phyloP scores from a whole-genome alignment of 305 asterid species.

The Fraxinus dipetala region DNA sequence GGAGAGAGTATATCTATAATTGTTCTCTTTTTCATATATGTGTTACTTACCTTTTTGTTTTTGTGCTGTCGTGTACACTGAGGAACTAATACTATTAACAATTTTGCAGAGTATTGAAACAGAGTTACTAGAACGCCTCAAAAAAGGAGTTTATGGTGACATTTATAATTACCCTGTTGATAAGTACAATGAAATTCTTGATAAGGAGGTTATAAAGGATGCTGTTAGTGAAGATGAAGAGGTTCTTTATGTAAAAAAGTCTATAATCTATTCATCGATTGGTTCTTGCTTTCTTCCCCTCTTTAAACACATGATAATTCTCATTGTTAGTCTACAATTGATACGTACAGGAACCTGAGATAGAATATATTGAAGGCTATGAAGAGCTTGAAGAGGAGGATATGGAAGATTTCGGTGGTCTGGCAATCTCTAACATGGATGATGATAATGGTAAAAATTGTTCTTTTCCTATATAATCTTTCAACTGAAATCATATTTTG shows the following conservation, averaged over 20 bases:
- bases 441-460: slow-evolving; percentile 41
- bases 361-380: slow-evolving; percentile 81
- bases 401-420: slow-evolving; percentile 68
- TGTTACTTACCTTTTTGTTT: neutral
- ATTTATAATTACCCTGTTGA: slow-evolving; percentile 60
- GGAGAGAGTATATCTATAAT: slow-evolving; percentile 48
- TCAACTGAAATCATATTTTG: neutral
- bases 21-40: neutral
- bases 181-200: slow-evolving; percentile 58
- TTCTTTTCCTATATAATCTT: neutral
- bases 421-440: slow-evolving; percentile 32
- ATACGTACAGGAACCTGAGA: slow-evolving; percentile 49
- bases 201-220: slow-evolving; percentile 38
- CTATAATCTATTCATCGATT: neutral
- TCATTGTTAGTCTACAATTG: slow-evolving; percentile 15
- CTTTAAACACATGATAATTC: slow-evolving; percentile 2
- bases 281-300: neutral
- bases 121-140: slow-evolving; percentile 74
- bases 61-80: neutral
- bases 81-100: slow-evolving; percentile 20
- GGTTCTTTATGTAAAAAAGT: slow-evolving; percentile 28
- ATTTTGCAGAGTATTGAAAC: slow-evolving; percentile 71
- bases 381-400: slow-evolving; percentile 90
- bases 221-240: slow-evolving; percentile 49
- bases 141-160: slow-evolving; percentile 58